These are phyloP conservation scores for Heterobasidion occidentale DNA, from an alignment of 1,284 basidiomycete species.

Conservation along the genomic window DNA sequence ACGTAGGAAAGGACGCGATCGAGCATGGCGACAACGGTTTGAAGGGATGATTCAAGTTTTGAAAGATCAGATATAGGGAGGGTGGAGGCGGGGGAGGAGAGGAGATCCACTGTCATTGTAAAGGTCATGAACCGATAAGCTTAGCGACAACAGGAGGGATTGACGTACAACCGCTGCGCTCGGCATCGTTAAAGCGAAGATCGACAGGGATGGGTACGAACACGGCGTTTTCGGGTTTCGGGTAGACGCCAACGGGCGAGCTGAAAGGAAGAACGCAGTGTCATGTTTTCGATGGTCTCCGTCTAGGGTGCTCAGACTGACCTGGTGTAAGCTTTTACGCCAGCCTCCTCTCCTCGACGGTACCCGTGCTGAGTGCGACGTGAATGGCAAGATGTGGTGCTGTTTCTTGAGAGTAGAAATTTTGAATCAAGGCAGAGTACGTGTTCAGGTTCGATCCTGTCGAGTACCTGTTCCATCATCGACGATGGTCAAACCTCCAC, in stretches of 20 bases:
- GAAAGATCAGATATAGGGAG: constrained; percentile 57
- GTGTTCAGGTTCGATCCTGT: constrained; percentile 88
- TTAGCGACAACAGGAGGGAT: neutral
- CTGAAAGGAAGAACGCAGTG: constrained; percentile 28
- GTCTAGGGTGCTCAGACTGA: constrained; percentile 24
- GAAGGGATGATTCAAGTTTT: constrained; percentile 65
- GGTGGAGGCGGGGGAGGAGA: constrained; percentile 40
- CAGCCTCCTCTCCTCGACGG: constrained; percentile 62
- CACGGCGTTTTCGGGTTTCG: constrained; percentile 87
- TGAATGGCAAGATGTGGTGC: constrained; percentile 87
- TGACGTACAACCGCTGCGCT: constrained; percentile 77
- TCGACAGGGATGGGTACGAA: constrained; percentile 85
- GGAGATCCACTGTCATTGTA: constrained; percentile 59
- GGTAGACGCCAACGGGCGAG: constrained; percentile 77
- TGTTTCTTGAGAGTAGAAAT: constrained; percentile 94
- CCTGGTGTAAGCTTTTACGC: constrained; percentile 88
- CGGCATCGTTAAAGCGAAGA: constrained; percentile 74
- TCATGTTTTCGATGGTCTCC: constrained; percentile 8
- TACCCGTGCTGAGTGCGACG: constrained; percentile 86
- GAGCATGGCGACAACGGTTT: constrained; percentile 71
- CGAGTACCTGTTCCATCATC: constrained; percentile 63
- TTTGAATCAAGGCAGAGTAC: constrained; percentile 97
- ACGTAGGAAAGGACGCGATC: constrained; percentile 87
- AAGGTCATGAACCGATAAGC: neutral
- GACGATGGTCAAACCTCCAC: neutral